Evolutionary conservation across 306 rosid species (phyloP), one percentile per base, ranked within the genome.

Genomic region (Trifolium repens): DNA sequence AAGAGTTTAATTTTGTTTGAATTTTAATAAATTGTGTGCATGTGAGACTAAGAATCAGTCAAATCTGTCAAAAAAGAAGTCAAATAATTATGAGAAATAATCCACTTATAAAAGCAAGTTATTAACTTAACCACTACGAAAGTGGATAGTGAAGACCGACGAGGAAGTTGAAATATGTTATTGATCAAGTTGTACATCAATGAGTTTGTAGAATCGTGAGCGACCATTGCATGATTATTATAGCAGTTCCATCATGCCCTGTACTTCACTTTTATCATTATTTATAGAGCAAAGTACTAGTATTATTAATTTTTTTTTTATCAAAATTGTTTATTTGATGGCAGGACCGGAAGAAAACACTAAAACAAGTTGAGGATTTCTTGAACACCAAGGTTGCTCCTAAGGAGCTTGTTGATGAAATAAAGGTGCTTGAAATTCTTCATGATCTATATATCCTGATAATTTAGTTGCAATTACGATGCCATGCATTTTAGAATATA

Each of bases 381-480:
- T 85, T 96, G 80, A 88, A 80, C 87, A 88, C 97, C 66, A 92
- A 96, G 89, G 64, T 96, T 83, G 99, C 98, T 74, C 99, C 97
- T 14, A 80, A 86, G 78, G 98, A 89, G 77, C 86, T 96, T 12
- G 91, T 46, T 4, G 98, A 86, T 76, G 99, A 96, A 9, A 82
- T 96, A 50, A 85, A 85, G 98, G 99, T 94, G 74, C 52, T 57
- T 12, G 2, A 42, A 6, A 37, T 52, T 80, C 17, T 24, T 73
- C 63, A 12, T 14, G 3, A 42, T 37, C 42, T 64, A 6, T 12
- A 16, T 44, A 30, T 53, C 53, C 30, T 15, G 4, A 72, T 69
- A 64, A 69, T 26, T 67, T 35, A 24, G 61, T 27, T 43, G 61
- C 34, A 40, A 47, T 5, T 30, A 59, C 63, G 54, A 61, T 65